Percentiles rank a stretch among this genome's conserved stretches.
phyloP scores from a whole-genome alignment of 768 basidiomycete genomes.

The Boletales sp. region DNA sequence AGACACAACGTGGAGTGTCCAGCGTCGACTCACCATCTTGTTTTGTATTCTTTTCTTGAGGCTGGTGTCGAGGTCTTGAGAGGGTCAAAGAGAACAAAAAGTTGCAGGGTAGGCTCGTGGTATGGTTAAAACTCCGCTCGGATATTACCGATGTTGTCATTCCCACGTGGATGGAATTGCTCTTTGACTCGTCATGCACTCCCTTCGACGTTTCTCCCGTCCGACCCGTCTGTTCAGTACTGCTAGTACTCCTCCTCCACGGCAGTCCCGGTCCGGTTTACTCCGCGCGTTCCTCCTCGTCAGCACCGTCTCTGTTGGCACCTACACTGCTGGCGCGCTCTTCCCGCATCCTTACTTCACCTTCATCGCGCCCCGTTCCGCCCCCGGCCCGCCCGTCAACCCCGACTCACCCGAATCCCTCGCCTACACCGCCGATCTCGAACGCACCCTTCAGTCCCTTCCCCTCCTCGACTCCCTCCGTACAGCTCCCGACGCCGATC shows the following conservation, averaged over 20 bases:
- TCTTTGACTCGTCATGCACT: background rate
- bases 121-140: constrained; percentile 19
- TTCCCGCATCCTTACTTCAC: constrained; percentile 66
- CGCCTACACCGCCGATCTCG: constrained; percentile 57
- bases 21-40: constrained; percentile 50
- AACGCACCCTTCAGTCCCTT: constrained; percentile 63
- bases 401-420: constrained; percentile 55
- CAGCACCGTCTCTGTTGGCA: constrained; percentile 19
- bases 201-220: constrained; percentile 6
- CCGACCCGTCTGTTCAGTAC: constrained; percentile 20
- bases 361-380: constrained; percentile 71
- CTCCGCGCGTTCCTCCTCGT: constrained; percentile 19
- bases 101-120: background rate
- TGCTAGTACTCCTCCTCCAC: background rate
- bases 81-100: background rate
- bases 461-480: constrained; percentile 55
- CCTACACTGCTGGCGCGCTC: constrained; percentile 56
- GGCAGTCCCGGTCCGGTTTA: constrained; percentile 1
- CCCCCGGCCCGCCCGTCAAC: constrained; percentile 62
- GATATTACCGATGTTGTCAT: constrained; percentile 11
- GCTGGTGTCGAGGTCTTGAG: constrained; percentile 23
- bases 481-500: constrained; percentile 42
- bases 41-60: constrained; percentile 42
- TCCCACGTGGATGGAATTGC: constrained; percentile 7
- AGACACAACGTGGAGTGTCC: constrained; percentile 19